Base-by-base conservation (phyloP, 345 rosid species). In the Litchi chinensis region DNA sequence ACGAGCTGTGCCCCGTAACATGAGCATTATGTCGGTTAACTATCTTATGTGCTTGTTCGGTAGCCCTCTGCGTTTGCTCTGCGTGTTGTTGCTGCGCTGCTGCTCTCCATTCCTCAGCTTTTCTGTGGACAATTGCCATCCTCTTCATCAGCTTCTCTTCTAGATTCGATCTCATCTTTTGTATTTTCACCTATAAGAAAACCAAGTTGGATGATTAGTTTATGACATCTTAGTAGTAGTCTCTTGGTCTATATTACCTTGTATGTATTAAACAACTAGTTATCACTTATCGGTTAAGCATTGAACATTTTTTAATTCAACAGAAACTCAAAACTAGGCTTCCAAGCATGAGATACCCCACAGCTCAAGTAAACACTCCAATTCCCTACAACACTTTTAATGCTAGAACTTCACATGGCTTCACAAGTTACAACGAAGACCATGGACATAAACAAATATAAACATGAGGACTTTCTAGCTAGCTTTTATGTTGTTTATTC, bases 81-180 rank as follows among this genome's bases (percentile, higher is more conserved):
- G 77, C 28, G 63, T 95, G 99, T 62, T 92, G 93, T 18, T 88
- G 85, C 69, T 78, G 82, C 4, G 97, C 96, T 32, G 89, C 85
- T 19, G 87, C 86, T 84, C 94, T 86, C 98, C 91, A 90, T 52
- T 95, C 98, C 82, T 93, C 93, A 0, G 98, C 97, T 80, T 85
- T 91, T 78, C 90, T 80, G 43, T 89, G 93, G 62, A 92, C 99
- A 24, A 66, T 44, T 11, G 89, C 86, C 96, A 92, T 93, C 78
- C 96, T 90, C 85, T 88, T 93, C 99, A 95, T 92, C 79, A 93
- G 44, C 84, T 95, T 92, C 81, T 93, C 96, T 74, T 95, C 99
- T 5, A 91, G 71, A 77, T 87, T 89, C 39, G 99, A 90, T 82
- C 95, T 93, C 99, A 93, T 92, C 85, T 85, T 93, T 40, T 92